Base-by-base conservation (phyloP, 1,139 yeast genomes). In the Suhomyces kunorum region DNA sequence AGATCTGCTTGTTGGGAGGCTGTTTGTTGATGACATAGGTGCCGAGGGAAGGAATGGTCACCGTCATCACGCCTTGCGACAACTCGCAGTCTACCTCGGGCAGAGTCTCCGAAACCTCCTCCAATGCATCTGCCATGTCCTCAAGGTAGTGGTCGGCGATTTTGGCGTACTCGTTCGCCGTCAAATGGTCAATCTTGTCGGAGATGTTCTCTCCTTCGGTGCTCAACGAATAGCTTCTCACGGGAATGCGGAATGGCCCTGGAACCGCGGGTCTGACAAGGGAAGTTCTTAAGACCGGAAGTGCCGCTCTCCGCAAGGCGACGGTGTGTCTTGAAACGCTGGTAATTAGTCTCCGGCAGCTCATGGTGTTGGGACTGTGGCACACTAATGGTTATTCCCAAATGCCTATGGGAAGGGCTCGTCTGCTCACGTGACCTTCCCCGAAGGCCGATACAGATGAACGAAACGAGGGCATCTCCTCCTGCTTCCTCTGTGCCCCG, bases 1-100 rank as follows among this genome's bases (percentile, higher is more conserved):
- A 89, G 29, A 89, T 83, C 60, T 89, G 98, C 61, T 84, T 83
- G 62, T 87, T 89, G 2, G 96, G 95, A 1, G 97, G 96, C 64
- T 90, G 96, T 58, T 87, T 87, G 66, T 89, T 90, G 52, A 90
- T 81, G 24, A 89, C 95, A 59, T 89, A 89, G 2, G 90, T 78
- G 2, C 96, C 96, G 26, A 71, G 66, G 2, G 80, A 76, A 2
- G 88, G 86, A 24, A 85, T 58, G 3, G 71, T 74, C 45, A 89
- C 61, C 3, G 90, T 82, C 66, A 89, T 64, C 9, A 89, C 96
- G 3, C 97, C 97, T 45, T 85, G 90, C 57, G 81, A 74, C 44
- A 84, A 74, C 53, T 89, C 97, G n/a, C 82, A 80, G 50, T 89
- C 96, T 8, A 86, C 64, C 29, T 76, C 76, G 6, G 83, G 81